phyloP scores from a whole-genome alignment of 805 yeast species.

The Metschnikowia baotianmanensis region DNA sequence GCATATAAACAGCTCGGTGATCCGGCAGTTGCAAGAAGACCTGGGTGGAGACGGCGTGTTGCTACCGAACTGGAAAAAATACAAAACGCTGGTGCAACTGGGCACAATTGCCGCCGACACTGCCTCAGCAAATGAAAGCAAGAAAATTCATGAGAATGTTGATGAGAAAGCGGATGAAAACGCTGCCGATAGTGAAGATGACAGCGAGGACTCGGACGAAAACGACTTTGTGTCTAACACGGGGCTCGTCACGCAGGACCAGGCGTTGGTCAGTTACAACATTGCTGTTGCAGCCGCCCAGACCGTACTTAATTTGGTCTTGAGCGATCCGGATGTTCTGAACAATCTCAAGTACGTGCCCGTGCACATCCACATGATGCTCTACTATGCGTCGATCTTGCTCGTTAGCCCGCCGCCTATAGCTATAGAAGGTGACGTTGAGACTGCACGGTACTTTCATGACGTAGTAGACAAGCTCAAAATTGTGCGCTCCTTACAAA shows the following conservation, averaged over 20 bases:
- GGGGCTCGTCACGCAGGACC: slow-evolving; percentile 33
- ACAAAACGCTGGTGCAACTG: too few relatives aligned
- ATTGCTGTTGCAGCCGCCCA: slow-evolving; percentile 64
- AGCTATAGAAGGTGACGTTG: slow-evolving; percentile 13
- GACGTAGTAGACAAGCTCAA: slow-evolving; percentile 37
- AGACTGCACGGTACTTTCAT: slow-evolving; percentile 17
- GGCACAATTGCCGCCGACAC: too few relatives aligned
- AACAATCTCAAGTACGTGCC: slow-evolving; percentile 62
- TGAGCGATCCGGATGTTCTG: slow-evolving; percentile 57
- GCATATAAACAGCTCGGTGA: slow-evolving; percentile 60
- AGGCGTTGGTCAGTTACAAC: slow-evolving; percentile 37
- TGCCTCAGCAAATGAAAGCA: too few relatives aligned
- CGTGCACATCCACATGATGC: slow-evolving; percentile 69
- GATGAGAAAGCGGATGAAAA: slow-evolving; percentile 11
- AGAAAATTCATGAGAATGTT: background rate
- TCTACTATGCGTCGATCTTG: slow-evolving; percentile 62
- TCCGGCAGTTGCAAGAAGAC: slow-evolving; percentile 40
- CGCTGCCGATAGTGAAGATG: slow-evolving; percentile 18
- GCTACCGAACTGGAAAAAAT: slow-evolving; percentile 35
- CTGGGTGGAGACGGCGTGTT: slow-evolving; percentile 16
- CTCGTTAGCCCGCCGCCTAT: slow-evolving; percentile 48
- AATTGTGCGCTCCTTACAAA: slow-evolving; percentile 43
- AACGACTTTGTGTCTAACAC: slow-evolving; percentile 33
- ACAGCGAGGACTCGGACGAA: slow-evolving; percentile 7
- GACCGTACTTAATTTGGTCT: slow-evolving; percentile 56